Conservation (phyloP, 108 stramenopile species). For the Cyclotella cryptica region DNA sequence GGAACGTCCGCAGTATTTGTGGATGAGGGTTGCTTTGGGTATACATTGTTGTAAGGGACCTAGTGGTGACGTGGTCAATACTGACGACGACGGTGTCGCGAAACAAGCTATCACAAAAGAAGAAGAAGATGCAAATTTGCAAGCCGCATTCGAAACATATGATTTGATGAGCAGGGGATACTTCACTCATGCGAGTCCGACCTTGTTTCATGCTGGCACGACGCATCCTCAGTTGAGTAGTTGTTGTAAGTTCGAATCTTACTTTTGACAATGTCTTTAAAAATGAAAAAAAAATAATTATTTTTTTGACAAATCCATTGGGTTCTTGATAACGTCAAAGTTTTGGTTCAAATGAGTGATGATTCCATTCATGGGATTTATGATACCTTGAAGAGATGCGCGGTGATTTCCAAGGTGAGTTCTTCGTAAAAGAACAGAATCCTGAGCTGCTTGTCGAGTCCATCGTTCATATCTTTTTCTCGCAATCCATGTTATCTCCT, state of each 20-base stretch:
- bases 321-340: too few relatives aligned
- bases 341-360: slow-evolving; percentile 95
- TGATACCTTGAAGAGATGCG: slow-evolving; percentile 95
- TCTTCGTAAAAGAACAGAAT: not conserved
- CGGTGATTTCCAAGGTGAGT: slow-evolving; percentile 88
- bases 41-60: slow-evolving; percentile 77
- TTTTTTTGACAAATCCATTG: too few relatives aligned
- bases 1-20: slow-evolving; percentile 96
- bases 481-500: not conserved
- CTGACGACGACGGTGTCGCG: slow-evolving; percentile 3
- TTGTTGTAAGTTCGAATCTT: too few relatives aligned
- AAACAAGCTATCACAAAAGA: slow-evolving; percentile 27
- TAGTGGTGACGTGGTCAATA: too few relatives aligned
- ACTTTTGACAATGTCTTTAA: too few relatives aligned
- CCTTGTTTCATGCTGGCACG: slow-evolving; percentile 96
- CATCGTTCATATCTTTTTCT: too few relatives aligned
- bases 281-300: too few relatives aligned
- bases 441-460: too few relatives aligned
- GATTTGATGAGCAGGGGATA: slow-evolving; percentile 93
- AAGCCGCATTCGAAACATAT: slow-evolving; percentile 94
- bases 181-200: slow-evolving; percentile 98
- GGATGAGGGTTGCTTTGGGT: slow-evolving; percentile 98
- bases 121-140: slow-evolving; percentile 68
- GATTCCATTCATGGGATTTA: slow-evolving; percentile 98
- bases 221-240: slow-evolving; percentile 94